Evolutionary conservation across 768 basidiomycete genomes (phyloP).

Genomic region (Hemileccinum rubropunctum): DNA sequence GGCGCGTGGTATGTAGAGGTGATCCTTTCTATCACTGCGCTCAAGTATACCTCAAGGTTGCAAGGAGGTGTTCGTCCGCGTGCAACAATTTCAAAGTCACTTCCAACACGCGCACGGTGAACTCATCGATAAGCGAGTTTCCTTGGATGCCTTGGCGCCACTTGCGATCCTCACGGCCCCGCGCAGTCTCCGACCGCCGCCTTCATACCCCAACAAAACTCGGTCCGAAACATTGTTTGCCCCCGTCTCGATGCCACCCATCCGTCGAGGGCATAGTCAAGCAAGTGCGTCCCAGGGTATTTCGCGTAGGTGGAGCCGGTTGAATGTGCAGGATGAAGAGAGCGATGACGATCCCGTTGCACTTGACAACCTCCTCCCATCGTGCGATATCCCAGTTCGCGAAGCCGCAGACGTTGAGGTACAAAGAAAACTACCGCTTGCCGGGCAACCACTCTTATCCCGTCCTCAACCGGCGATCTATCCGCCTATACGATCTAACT

Average conservation of each 20-base stretch:
- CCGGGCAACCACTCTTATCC: slow-evolving; percentile 15
- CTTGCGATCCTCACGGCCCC: slow-evolving; percentile 21
- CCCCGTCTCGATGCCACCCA: slow-evolving; percentile 11
- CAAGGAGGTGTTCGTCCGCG: slow-evolving; percentile 22
- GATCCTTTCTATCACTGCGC: not conserved
- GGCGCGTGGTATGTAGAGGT: slow-evolving; percentile 17
- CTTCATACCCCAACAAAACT: slow-evolving; percentile 9
- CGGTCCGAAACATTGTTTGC: not conserved
- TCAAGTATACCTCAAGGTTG: slow-evolving; percentile 22
- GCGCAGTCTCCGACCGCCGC: slow-evolving; percentile 12
- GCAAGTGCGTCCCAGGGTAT: slow-evolving; percentile 11
- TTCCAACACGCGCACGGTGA: slow-evolving; percentile 21
- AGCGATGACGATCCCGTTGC: slow-evolving; percentile 9
- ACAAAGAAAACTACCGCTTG: not conserved
- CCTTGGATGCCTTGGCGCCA: slow-evolving; percentile 14
- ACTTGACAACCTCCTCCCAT: slow-evolving; percentile 23
- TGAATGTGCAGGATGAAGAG: slow-evolving; percentile 25
- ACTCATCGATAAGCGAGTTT: slow-evolving; percentile 14
- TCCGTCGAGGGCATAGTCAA: slow-evolving; percentile 9
- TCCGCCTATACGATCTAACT: slow-evolving; percentile 14
- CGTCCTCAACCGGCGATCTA: slow-evolving; percentile 19
- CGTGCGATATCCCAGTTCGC: not conserved
- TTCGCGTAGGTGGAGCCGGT: slow-evolving; percentile 33
- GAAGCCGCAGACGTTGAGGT: slow-evolving; percentile 12
- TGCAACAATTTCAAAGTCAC: slow-evolving; percentile 23